phyloP scores from a whole-genome alignment of 768 basidiomycete species.

The Boletus pseudo-olivaceus region DNA sequence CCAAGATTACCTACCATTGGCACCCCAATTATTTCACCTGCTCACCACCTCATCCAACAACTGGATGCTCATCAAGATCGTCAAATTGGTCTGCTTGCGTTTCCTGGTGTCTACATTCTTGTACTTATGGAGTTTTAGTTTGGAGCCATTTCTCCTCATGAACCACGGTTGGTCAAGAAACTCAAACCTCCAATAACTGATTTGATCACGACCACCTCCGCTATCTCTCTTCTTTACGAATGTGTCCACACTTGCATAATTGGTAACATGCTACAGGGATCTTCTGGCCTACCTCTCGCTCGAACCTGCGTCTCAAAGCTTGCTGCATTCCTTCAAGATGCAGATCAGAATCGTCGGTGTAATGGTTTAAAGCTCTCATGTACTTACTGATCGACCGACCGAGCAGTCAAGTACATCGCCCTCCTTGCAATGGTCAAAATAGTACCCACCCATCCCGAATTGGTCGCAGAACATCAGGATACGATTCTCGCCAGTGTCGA shows the following conservation, averaged over 20 bases:
- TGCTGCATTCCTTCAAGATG: constrained; percentile 84
- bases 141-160: constrained; percentile 85
- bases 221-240: constrained; percentile 94
- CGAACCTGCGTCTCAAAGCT: constrained; percentile 90
- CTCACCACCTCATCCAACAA: constrained; percentile 94
- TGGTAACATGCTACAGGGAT: constrained; percentile 87
- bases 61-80: constrained; percentile 99
- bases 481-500: constrained; percentile 86
- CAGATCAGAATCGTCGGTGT: constrained; percentile 90
- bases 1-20: constrained; percentile 76
- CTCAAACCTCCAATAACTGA: constrained; percentile 92
- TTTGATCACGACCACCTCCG: constrained; percentile 91
- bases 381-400: constrained; percentile 16
- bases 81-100: constrained; percentile 74
- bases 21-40: constrained; percentile 90
- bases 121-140: constrained; percentile 52
- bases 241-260: constrained; percentile 98
- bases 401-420: constrained; percentile 95
- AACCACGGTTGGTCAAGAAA: constrained; percentile 92
- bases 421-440: constrained; percentile 94
- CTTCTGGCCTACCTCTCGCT: constrained; percentile 76
- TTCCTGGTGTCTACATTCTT: background rate
- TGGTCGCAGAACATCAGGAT: constrained; percentile 89
- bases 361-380: constrained; percentile 9
- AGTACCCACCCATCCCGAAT: constrained; percentile 84